Evolutionary conservation across 2,329 filamentous ascomycete genomes (phyloP), one percentile per base, ranked within the genome.

Genomic region (Colletotrichum plurivorum): DNA sequence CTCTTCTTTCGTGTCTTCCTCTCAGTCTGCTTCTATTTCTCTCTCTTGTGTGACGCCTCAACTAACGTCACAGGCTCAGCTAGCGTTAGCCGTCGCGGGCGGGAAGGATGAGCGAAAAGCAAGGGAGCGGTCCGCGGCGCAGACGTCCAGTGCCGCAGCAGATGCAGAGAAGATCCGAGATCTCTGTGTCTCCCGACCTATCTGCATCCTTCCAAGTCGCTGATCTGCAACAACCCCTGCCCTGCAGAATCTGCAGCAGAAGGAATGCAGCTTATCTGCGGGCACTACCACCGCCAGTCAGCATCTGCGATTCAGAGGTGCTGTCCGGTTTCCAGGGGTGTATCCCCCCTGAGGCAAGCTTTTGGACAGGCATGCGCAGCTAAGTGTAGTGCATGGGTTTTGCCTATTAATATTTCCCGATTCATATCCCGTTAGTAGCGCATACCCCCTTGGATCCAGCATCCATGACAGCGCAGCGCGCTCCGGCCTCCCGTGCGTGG

Each of bases 331-430:
- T 43, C 12, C 41, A 60, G 46, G 58, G 41, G 52, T n/a, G n/a
- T 63, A 52, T 63, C 57, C 61, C 61, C 25, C 52, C 59, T 46
- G 49, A 53, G 41, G 58, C 58, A 61, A 45, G 58, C 49, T 63
- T 46, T 53, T 25, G 48, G 31, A 53, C 58, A 61, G 58, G 58
- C 48, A 61, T 22, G 43, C 22, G 22, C 3, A 4, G 22, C 22
- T 25, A 25, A 25, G 22, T 25, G 22, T 25, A 25, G 22, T 56
- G 62, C 55, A 60, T 61, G 51, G 62, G 55, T 36, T 36, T 36
- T 8, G 31, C 31, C 66, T 69, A 60, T 69, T 60, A 66, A 61
- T 69, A 61, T 61, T 60, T 45, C 62, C 66, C 61, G 61, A 55
- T 54, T 49, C 61, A 45, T 20, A 36, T 53, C 60, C 25, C 46